Evolutionary conservation across 768 basidiomycete genomes (phyloP).

Genomic region (Crassisporium funariophilum): DNA sequence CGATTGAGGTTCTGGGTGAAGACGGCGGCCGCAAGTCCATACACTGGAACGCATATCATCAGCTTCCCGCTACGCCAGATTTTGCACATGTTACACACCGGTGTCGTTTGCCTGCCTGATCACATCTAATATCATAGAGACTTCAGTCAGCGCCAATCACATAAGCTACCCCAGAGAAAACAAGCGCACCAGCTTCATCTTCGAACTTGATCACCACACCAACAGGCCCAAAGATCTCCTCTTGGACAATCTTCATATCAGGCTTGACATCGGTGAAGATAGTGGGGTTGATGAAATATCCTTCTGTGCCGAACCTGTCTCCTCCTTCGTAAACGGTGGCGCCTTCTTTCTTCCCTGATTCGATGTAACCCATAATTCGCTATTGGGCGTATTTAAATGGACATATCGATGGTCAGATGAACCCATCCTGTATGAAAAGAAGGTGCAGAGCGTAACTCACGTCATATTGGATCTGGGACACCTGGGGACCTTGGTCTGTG

Average conservation of each 20-base stretch:
- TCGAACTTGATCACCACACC: slow-evolving; percentile 78
- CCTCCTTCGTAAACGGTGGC: slow-evolving; percentile 71
- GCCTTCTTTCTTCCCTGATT: slow-evolving; percentile 71
- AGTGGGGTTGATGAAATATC: slow-evolving; percentile 75
- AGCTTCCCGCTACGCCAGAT: background rate
- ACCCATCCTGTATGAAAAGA: background rate
- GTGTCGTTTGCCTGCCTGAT: slow-evolving; percentile 83
- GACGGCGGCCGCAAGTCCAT: slow-evolving; percentile 87
- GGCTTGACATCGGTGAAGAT: slow-evolving; percentile 67
- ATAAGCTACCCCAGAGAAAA: background rate
- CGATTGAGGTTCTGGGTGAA: slow-evolving; percentile 81
- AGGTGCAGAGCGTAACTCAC: slow-evolving; percentile 36
- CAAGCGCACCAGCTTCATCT: slow-evolving; percentile 47
- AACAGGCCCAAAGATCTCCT: slow-evolving; percentile 84
- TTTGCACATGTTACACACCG: slow-evolving; percentile 11
- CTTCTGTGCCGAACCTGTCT: slow-evolving; percentile 46
- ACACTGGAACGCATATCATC: slow-evolving; percentile 28
- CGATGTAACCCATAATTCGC: slow-evolving; percentile 80
- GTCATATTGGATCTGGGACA: slow-evolving; percentile 68
- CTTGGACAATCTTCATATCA: slow-evolving; percentile 74
- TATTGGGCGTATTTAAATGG: slow-evolving; percentile 27
- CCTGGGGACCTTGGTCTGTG: slow-evolving; percentile 70
- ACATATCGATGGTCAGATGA: background rate
- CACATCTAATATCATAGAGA: slow-evolving; percentile 42
- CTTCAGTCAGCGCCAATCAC: background rate